These are phyloP conservation scores for Trichoderma asperellum DNA, from an alignment of 2,329 filamentous ascomycete species.

Conservation along the genomic window DNA sequence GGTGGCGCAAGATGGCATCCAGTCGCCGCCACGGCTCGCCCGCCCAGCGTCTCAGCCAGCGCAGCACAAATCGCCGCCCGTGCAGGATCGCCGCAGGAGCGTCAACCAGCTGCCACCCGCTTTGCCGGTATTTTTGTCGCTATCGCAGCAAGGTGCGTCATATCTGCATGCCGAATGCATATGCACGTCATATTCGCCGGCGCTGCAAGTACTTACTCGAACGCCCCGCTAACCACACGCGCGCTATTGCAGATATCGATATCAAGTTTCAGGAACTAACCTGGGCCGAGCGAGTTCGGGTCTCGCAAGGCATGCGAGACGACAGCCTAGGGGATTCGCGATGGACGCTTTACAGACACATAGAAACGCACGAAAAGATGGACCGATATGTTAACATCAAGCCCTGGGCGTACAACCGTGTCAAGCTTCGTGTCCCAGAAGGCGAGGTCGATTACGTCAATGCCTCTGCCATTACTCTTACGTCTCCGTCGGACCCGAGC, in stretches of 20 bases:
- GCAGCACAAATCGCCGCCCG: constrained; percentile 18
- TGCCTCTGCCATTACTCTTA: constrained; percentile 70
- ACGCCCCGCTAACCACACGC: constrained; percentile 26
- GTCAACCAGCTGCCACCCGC: constrained; percentile 32
- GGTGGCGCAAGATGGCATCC: constrained; percentile 44
- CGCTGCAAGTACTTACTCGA: constrained; percentile 9
- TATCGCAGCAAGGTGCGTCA: constrained; percentile 44
- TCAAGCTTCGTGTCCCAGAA: constrained; percentile 77
- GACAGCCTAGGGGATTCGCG: constrained; percentile 39
- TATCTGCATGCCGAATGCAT: constrained; percentile 16
- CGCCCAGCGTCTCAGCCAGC: constrained; percentile 9
- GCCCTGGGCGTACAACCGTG: constrained; percentile 84
- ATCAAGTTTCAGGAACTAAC: constrained; percentile 57
- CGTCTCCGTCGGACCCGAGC: constrained; percentile 46
- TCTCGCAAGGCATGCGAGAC: constrained; percentile 47
- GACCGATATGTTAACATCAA: constrained; percentile 92
- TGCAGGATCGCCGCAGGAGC: constrained; percentile 26
- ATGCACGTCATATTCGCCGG: constrained; percentile 18
- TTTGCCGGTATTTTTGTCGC: constrained; percentile 47
- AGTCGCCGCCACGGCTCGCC: constrained; percentile 18
- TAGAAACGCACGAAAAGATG: constrained; percentile 47
- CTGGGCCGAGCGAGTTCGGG: constrained; percentile 57
- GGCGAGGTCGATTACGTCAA: constrained; percentile 80
- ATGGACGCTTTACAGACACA: constrained; percentile 45
- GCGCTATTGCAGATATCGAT: constrained; percentile 48